Percentiles rank a stretch among this genome's conserved stretches.
These are phyloP conservation scores for Croton laevigatus DNA, from an alignment of 441 rosid species.

Conservation along the genomic window DNA sequence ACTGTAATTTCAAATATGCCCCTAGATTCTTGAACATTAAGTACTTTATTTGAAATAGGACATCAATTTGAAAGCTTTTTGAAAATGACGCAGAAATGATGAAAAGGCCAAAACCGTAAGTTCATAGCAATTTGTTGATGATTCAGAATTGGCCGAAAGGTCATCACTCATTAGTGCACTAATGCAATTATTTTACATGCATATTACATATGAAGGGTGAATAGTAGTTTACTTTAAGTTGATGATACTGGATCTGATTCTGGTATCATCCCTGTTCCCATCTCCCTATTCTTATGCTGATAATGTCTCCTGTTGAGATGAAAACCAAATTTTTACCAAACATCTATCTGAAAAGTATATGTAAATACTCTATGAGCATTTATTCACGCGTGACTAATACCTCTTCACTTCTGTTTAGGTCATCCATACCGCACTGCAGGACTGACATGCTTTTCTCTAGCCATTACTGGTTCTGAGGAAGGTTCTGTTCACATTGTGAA, in stretches of 20 bases:
- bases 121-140: background rate
- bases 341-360: background rate
- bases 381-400: conserved; percentile 6
- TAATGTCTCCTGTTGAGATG: no score
- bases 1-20: no score
- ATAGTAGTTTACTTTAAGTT: background rate
- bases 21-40: no score
- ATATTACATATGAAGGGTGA: no score
- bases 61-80: background rate
- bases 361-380: background rate
- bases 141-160: background rate
- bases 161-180: background rate
- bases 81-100: background rate
- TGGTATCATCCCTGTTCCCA: background rate
- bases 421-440: conserved; percentile 84
- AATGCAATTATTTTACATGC: background rate
- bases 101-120: background rate
- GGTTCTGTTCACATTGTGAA: conserved; percentile 76
- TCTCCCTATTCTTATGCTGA: background rate
- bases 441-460: conserved; percentile 67
- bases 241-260: background rate
- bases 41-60: background rate
- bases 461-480: conserved; percentile 78
- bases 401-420: conserved; percentile 39
- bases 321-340: background rate